phyloP scores from a whole-genome alignment of 352 stramenopile species.

The Ochromonadaceae sp. region DNA sequence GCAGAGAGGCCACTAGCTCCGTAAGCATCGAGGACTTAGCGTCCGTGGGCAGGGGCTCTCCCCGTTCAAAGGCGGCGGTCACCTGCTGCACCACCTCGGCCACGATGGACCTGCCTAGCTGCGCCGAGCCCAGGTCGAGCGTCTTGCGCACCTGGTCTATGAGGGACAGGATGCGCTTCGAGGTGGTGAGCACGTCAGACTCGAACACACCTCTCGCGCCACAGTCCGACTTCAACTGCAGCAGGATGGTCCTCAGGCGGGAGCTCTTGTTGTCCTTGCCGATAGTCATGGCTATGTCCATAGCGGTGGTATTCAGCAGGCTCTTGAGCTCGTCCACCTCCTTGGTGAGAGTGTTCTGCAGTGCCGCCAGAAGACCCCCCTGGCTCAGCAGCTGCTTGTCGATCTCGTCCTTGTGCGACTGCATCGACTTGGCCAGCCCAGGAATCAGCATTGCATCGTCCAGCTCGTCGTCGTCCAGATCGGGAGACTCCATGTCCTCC shows the following conservation, averaged over 20 bases:
- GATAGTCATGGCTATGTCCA: not conserved
- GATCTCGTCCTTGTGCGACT: constrained; percentile 29
- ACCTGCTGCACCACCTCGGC: not conserved
- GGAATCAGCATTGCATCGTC: constrained; percentile 20
- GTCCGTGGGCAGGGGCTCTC: not conserved
- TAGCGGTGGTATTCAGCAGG: constrained; percentile 12
- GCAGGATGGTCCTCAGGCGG: not conserved
- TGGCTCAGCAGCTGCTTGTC: constrained; percentile 26
- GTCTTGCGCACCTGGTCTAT: not conserved
- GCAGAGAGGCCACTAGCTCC: not conserved
- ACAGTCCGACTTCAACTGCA: not conserved
- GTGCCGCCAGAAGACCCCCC: constrained; percentile 16
- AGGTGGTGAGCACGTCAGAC: not conserved
- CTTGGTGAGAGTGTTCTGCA: constrained; percentile 24
- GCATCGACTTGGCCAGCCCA: constrained; percentile 23
- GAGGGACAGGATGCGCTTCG: not conserved
- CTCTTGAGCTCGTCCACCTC: constrained; percentile 30
- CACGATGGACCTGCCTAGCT: not conserved
- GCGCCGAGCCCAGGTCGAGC: not conserved
- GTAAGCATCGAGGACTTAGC: not conserved
- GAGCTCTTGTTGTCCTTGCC: not conserved
- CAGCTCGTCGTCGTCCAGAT: too few relatives aligned
- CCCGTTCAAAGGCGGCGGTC: not conserved
- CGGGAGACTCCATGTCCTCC: too few relatives aligned
- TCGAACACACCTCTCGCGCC: not conserved